phyloP scores from a whole-genome alignment of 306 rosid genomes.

The Dicorynia guianensis region DNA sequence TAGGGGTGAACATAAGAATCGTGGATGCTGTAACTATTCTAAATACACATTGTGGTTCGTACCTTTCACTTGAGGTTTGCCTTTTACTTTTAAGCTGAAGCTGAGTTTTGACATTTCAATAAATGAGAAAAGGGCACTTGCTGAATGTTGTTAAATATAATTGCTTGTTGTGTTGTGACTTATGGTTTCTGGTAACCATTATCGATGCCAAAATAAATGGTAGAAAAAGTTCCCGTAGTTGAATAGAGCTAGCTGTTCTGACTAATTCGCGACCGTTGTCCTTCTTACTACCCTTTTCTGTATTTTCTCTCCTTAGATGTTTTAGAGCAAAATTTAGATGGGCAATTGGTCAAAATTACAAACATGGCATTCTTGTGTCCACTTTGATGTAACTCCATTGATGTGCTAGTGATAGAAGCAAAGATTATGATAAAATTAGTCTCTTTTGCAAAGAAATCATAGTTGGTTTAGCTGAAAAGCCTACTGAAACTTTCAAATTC shows the following conservation, averaged over 20 bases:
- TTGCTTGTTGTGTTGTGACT: background rate
- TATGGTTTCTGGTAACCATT: background rate
- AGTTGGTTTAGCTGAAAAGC: background rate
- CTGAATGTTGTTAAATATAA: background rate
- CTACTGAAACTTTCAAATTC: background rate
- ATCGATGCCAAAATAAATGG: background rate
- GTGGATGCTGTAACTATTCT: background rate
- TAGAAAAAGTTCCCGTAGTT: background rate
- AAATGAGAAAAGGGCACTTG: background rate
- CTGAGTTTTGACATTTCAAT: background rate
- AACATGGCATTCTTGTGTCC: background rate
- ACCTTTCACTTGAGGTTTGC: background rate
- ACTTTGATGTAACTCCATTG: background rate
- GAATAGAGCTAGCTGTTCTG: too few relatives aligned
- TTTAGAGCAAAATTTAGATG: background rate
- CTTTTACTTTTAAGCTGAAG: background rate
- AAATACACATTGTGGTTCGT: background rate
- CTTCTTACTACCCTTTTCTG: background rate
- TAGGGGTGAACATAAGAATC: background rate
- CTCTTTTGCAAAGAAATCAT: background rate
- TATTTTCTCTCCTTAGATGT: background rate
- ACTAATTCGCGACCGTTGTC: background rate
- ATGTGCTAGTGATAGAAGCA: background rate
- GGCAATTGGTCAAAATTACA: background rate
- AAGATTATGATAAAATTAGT: background rate